Evolutionary conservation across 2,329 filamentous ascomycete genomes (phyloP), one percentile per base, ranked within the genome.

Genomic region (Blastomyces percursus): DNA sequence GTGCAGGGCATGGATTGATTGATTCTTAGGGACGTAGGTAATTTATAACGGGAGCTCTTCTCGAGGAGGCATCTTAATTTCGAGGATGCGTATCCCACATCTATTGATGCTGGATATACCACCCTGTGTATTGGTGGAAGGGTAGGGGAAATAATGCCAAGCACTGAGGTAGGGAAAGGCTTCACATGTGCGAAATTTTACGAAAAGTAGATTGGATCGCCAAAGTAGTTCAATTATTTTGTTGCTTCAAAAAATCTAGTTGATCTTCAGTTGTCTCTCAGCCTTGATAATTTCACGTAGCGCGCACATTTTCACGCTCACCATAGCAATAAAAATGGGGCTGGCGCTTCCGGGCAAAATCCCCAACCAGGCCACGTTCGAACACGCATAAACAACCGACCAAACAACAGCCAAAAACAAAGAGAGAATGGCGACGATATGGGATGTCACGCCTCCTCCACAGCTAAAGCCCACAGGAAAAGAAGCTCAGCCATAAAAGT

Each of bases 391-490:
- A 51, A 62, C 30, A 11, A 61, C 24, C n/a, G n/a, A n/a, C n/a
- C n/a, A 5, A 44, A 42, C 16, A 42, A n/a, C 59, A 44, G 54
- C 32, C 54, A 61, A 60, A 51, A 46, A 54, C 66, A 16, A 32
- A 54, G 16, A 35, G 51, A 54, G 16, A 42, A 65, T 40, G 30
- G 58, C 63, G 57, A 24, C 60, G 65, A 68, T 59, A 75, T 60
- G 65, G 67, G 58, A 75, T 79, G 67, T 79, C 69, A 71, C 77
- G 76, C 69, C 76, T 73, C 76, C 76, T 78, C 77, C 77, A 79
- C 76, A 77, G 75, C 75, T 75, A 68, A 72, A 71, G 72, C 74
- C 72, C 74, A 77, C 71, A 73, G 72, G 69, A 65, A 68, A 73
- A 71, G 11, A 71, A 77, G 74, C 76, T 67, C 67, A 76, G 75